Base-by-base conservation (phyloP, 257 asterid genomes). In the Osmanthus fragrans region DNA sequence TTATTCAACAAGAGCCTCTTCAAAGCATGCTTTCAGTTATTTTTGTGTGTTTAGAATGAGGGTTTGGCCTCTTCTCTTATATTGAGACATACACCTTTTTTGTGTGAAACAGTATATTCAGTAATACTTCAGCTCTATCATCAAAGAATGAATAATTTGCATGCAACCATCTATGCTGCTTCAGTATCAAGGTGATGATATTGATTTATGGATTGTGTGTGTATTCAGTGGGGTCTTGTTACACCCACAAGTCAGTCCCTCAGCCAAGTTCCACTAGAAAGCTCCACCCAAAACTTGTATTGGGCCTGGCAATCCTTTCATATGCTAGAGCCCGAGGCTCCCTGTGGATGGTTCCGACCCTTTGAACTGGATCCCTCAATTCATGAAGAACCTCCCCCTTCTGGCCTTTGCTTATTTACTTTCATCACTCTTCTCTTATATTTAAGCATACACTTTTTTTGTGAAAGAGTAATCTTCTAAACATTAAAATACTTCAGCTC, bases 1-100 rank as follows among this genome's bases (percentile, higher is more conserved):
- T 37, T 78, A 64, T 78, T 58, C 65, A 65, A 79, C 73, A 34
- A 5, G n/a, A 56, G 76, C 8, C 56, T 71, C 80, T 67, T 47
- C 45, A 76, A 21, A 6, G 65, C 68, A 40, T 42, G 34, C 66
- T 79, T 47, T 70, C 54, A 29, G 10, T 25, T 54, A 54, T 49
- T 74, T 71, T 69, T 47, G n/a, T 73, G 33, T 42, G 45, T 29
- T 78, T 40, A 47, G 56, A 71, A 27, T n/a, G 45, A 77, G 65
- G 71, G 39, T 73, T 73, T 72, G 42, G 16, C 42, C 67, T 51
- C 23, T 66, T 77, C 33, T 76, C 66, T 29, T 65, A 66, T 75
- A 18, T 10, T 2, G 25, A 73, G 47, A 63, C 40, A 56, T 45
- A 70, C 29, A 45, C 36, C 2, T 30, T 71, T 71, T 71, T 75